Evolutionary conservation across 1,284 basidiomycete genomes (phyloP).

Genomic region (Sporisorium graminicola): DNA sequence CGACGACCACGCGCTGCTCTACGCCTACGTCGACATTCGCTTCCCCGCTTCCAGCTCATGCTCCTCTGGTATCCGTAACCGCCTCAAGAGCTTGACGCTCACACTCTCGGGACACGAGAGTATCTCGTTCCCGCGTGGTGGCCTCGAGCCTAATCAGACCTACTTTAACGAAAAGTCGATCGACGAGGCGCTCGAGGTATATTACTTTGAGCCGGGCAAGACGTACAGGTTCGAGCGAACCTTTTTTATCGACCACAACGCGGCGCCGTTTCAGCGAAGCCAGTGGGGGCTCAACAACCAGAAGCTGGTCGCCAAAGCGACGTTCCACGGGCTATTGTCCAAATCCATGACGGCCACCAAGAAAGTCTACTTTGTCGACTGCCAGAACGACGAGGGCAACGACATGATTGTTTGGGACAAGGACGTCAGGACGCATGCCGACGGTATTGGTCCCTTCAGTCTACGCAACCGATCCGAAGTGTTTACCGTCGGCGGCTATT

Average conservation of each 20-base stretch:
- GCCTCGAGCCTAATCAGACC: constrained; percentile 19
- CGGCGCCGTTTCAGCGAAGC: constrained; percentile 29
- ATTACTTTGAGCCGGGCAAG: constrained; percentile 26
- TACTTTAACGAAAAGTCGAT: constrained; percentile 24
- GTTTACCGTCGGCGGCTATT: constrained; percentile 41
- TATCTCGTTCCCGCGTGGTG: constrained; percentile 36
- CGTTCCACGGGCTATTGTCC: constrained; percentile 20
- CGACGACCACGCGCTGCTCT: constrained; percentile 30
- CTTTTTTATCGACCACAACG: constrained; percentile 35
- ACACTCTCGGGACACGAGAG: constrained; percentile 24
- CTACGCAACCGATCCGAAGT: constrained; percentile 27
- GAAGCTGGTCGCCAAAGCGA: constrained; percentile 34
- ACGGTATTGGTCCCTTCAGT: constrained; percentile 29
- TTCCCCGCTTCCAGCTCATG: constrained; percentile 18
- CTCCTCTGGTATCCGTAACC: constrained; percentile 15
- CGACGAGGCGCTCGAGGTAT: constrained; percentile 20
- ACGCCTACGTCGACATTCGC: constrained; percentile 30
- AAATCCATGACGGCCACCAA: constrained; percentile 26
- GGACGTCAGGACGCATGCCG: constrained; percentile 29
- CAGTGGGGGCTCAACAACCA: constrained; percentile 33
- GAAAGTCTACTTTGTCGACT: constrained; percentile 44
- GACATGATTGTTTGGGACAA: constrained; percentile 40
- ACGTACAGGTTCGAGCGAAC: constrained; percentile 33
- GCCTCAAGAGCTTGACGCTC: constrained; percentile 34
- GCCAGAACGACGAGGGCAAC: constrained; percentile 32